phyloP scores from a whole-genome alignment of 192 early-diverging fungal genomes.

The Radiomyces spectabilis region DNA sequence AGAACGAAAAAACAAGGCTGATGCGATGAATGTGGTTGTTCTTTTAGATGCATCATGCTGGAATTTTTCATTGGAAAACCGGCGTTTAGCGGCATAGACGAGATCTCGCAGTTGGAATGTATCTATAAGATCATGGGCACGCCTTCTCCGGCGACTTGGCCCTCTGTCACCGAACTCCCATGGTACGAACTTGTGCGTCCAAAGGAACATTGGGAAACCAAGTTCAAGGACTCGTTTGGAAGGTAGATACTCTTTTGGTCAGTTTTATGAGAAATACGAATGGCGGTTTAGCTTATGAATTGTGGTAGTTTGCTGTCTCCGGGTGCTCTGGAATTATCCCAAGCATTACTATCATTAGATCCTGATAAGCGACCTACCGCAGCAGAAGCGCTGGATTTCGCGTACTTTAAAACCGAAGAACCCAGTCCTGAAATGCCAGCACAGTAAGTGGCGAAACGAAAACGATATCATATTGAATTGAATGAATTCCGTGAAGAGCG shows the following conservation, averaged over 20 bases:
- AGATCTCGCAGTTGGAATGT: slow-evolving; percentile 69
- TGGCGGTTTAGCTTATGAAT: background rate
- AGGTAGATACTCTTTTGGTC: slow-evolving; percentile 22
- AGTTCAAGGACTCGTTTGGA: slow-evolving; percentile 46
- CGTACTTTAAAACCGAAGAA: slow-evolving; percentile 48
- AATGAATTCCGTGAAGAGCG: too few species aligned
- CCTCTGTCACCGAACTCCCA: slow-evolving; percentile 55
- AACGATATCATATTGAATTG: too few species aligned
- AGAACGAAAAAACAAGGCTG: too few species aligned
- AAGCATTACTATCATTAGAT: slow-evolving; percentile 43
- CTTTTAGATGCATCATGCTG: slow-evolving; percentile 63
- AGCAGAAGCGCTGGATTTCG: slow-evolving; percentile 37
- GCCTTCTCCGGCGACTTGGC: slow-evolving; percentile 56
- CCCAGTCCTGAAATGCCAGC: slow-evolving; percentile 50
- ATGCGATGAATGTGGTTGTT: too few species aligned
- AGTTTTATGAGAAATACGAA: background rate
- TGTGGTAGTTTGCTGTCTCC: slow-evolving; percentile 27
- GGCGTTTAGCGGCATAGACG: slow-evolving; percentile 70
- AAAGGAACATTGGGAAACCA: slow-evolving; percentile 26
- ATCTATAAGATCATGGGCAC: slow-evolving; percentile 73
- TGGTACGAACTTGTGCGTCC: slow-evolving; percentile 56
- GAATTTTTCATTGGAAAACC: slow-evolving; percentile 74
- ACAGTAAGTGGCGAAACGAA: slow-evolving; percentile 29
- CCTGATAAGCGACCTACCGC: slow-evolving; percentile 48
- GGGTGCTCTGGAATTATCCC: slow-evolving; percentile 43